Evolutionary conservation across 2,329 filamentous ascomycete genomes (phyloP), one percentile per base, ranked within the genome.

Genomic region (Alternaria arbusti): DNA sequence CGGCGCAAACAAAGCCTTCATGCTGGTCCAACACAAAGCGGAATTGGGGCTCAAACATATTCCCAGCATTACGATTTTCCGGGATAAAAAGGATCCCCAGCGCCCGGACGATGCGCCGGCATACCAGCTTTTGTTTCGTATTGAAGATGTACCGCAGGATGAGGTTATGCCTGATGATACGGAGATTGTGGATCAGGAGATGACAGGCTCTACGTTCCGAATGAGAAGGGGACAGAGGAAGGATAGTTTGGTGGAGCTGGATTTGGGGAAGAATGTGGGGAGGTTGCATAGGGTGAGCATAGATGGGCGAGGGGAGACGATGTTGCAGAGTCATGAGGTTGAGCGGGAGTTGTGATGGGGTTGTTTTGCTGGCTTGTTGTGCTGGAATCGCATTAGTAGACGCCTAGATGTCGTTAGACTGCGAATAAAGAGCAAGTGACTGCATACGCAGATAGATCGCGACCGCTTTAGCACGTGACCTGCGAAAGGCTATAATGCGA

Each of bases 11-110:
- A 40, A 40, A 40, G 59, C 63, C 1, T 62, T 51, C 15, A 15
- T 59, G 12, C 50, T 67, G 12, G 5, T 54, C 2, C 63, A 67
- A 20, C 59, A 67, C 45, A 67, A 67, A 26, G 44, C 49, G 11
- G 54, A 57, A 20, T 54, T 67, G 3, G 59, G 65, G 12, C 6
- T 50, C 3, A 63, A 62, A 23, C 47, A 57, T 17, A 40, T 63
- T 9, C 44, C 43, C 5, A 20, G 22, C 11, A 45, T 67, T 13
- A 25, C 20, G 1, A 62, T 67, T 43, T 60, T 67, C n/a, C n/a
- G 57, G 23, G 58, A 62, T 5, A 54, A 8, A 6, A 40, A 17
- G 36, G 9, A 40, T 40, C 36, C 36, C 5, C 11, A 10, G 1
- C 36, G 36, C 9, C 36, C 36, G 36, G 36, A 40, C 15, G 36